phyloP scores from a whole-genome alignment of 1,139 yeast species.

The Pichia sp. region DNA sequence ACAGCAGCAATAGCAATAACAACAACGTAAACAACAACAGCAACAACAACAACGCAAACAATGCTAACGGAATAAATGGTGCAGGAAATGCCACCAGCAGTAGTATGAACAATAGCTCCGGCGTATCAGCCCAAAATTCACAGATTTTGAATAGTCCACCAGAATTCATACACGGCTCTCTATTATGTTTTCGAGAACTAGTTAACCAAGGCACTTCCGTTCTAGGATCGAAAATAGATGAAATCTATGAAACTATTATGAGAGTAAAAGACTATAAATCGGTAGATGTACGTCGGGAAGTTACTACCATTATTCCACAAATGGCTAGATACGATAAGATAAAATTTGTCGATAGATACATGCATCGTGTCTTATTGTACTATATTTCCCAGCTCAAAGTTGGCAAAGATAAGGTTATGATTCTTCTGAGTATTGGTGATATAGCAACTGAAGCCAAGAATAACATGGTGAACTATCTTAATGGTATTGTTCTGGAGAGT shows the following conservation, averaged over 20 bases:
- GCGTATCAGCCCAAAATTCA: constrained; percentile 1
- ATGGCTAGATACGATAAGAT: constrained; percentile 76
- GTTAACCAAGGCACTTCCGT: constrained; percentile 63
- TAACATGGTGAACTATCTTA: constrained; percentile 83
- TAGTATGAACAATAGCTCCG: neutral
- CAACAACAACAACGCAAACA: neutral
- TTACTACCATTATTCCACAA: constrained; percentile 75
- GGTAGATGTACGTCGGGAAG: constrained; percentile 72
- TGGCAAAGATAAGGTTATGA: constrained; percentile 66
- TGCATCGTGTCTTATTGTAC: constrained; percentile 76
- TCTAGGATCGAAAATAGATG: constrained; percentile 67
- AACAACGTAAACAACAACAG: neutral
- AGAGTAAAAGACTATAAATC: constrained; percentile 75
- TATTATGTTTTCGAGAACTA: constrained; percentile 77
- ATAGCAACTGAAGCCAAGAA: constrained; percentile 81
- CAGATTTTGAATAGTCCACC: constrained; percentile 35
- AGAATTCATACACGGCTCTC: constrained; percentile 81
- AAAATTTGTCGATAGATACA: constrained; percentile 72
- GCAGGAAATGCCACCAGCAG: neutral
- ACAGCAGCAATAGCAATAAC: constrained; percentile 2
- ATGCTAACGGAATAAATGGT: neutral
- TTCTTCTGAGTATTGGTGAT: constrained; percentile 79
- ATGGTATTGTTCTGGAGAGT: constrained; percentile 71
- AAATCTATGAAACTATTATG: constrained; percentile 72
- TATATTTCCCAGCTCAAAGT: constrained; percentile 76